phyloP scores from a whole-genome alignment of 1,284 basidiomycete species.

The Ceratobasidium sp. region DNA sequence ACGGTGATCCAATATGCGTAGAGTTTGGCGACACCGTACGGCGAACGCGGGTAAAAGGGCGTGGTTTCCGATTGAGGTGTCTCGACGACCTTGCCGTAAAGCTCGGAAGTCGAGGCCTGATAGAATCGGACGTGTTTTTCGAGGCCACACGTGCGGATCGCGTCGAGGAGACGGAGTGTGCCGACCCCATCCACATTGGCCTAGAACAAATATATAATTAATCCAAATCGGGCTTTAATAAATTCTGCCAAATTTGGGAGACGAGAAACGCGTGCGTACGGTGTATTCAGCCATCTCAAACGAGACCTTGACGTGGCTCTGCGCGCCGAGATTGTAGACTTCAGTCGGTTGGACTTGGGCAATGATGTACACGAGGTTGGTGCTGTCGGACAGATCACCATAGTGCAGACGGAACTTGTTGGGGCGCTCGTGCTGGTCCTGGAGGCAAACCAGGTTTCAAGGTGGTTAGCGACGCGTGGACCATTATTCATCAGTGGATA shows the following conservation, averaged over 20 bases:
- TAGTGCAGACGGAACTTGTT: slow-evolving; percentile 90
- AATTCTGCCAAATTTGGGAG: neutral
- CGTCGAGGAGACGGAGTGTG: slow-evolving; percentile 90
- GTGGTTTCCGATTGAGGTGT: slow-evolving; percentile 91
- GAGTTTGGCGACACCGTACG: slow-evolving; percentile 92
- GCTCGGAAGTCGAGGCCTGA: slow-evolving; percentile 92
- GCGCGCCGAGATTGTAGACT: slow-evolving; percentile 95
- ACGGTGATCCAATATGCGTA: slow-evolving; percentile 90
- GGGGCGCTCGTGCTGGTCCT: slow-evolving; percentile 55
- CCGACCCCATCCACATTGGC: slow-evolving; percentile 92
- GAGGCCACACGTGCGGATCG: slow-evolving; percentile 90
- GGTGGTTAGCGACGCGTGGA: neutral
- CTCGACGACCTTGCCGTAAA: slow-evolving; percentile 93
- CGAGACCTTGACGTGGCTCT: slow-evolving; percentile 95
- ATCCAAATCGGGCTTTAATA: neutral
- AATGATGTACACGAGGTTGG: slow-evolving; percentile 93
- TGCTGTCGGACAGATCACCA: slow-evolving; percentile 90
- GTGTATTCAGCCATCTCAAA: slow-evolving; percentile 98
- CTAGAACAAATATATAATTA: slow-evolving; percentile 47
- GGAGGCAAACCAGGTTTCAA: slow-evolving; percentile 46
- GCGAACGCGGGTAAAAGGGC: slow-evolving; percentile 92
- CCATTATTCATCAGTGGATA: slow-evolving; percentile 19
- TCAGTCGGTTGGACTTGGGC: slow-evolving; percentile 91
- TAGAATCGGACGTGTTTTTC: slow-evolving; percentile 89
- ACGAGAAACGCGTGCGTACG: slow-evolving; percentile 48